Evolutionary conservation across 1,139 yeast species (phyloP).

Genomic region (Candida frijolesensis): DNA sequence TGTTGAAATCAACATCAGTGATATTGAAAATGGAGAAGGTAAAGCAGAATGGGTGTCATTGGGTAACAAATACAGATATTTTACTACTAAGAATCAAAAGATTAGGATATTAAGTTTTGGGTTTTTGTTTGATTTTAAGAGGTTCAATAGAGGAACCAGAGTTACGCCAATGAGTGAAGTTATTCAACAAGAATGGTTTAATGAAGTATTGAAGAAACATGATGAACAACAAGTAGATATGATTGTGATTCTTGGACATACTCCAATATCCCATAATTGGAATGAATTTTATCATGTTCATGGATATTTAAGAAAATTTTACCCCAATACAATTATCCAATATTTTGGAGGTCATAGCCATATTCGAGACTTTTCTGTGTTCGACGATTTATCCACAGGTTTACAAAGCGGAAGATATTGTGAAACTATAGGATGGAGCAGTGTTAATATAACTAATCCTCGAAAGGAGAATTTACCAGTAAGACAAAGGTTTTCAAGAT

Average conservation of each 20-base stretch:
- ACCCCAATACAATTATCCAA: slow-evolving; percentile 70
- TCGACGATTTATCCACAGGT: slow-evolving; percentile 71
- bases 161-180: slow-evolving; percentile 67
- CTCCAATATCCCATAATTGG: slow-evolving; percentile 66
- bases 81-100: slow-evolving; percentile 58
- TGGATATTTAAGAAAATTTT: slow-evolving; percentile 51
- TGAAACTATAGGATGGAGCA: slow-evolving; percentile 88
- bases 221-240: slow-evolving; percentile 68
- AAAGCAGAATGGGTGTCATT: slow-evolving; percentile 57
- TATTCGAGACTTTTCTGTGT: slow-evolving; percentile 75
- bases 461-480: slow-evolving; percentile 12
- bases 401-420: slow-evolving; percentile 90
- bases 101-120: slow-evolving; percentile 69
- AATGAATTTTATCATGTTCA: slow-evolving; percentile 60
- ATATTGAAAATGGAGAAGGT: slow-evolving; percentile 14
- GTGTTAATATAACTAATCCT: slow-evolving; percentile 42
- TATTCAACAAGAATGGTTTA: slow-evolving; percentile 66
- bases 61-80: slow-evolving; percentile 68
- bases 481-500: slow-evolving; percentile 46
- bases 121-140: slow-evolving; percentile 74
- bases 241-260: slow-evolving; percentile 74
- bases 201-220: slow-evolving; percentile 43
- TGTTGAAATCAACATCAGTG: slow-evolving; percentile 62
- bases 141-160: slow-evolving; percentile 59
- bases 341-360: slow-evolving; percentile 96